A percentile compares a stretch with the other conserved stretches of the same genome.
Conservation (phyloP, 2,329 filamentous ascomycete species). For the Westerdykella ornata region DNA sequence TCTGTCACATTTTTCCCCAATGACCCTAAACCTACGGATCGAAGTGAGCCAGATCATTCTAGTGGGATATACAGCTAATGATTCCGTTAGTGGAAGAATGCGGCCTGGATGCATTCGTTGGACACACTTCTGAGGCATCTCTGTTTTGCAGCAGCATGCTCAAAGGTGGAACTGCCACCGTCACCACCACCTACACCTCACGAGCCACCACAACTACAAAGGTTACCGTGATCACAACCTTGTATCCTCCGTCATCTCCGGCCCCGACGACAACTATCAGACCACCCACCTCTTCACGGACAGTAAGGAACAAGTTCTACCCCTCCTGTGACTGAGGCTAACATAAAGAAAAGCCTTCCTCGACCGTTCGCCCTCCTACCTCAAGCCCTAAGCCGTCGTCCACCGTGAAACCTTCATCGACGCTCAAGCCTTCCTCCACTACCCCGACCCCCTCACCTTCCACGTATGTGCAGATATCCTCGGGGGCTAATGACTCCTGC, state of each 20-base stretch:
- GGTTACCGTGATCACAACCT: constrained; percentile 18
- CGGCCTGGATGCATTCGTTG: constrained; percentile 26
- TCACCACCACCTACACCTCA: constrained; percentile 15
- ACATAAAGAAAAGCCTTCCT: constrained; percentile 1
- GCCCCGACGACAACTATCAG: constrained; percentile 5
- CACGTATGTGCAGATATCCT: constrained; percentile 12
- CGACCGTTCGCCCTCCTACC: background rate
- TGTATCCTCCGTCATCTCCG: constrained; percentile 18
- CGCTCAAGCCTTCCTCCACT: constrained; percentile 2
- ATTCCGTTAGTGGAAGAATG: constrained; percentile 15
- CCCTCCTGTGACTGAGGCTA: background rate
- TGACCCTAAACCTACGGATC: background rate
- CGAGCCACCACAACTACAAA: constrained; percentile 18
- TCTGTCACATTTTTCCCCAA: constrained; percentile 5
- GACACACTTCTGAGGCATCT: constrained; percentile 25
- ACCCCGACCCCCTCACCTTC: constrained; percentile 3
- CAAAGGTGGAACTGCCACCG: constrained; percentile 17
- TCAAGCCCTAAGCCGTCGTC: constrained; percentile 10
- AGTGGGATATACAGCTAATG: constrained; percentile 3
- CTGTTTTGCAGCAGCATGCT: constrained; percentile 27
- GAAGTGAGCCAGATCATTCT: background rate
- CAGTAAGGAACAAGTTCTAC: constrained; percentile 1
- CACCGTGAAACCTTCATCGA: background rate
- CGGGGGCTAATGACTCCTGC: background rate
- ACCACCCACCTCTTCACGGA: constrained; percentile 8